These are phyloP conservation scores for Podaxis rugospora DNA, from an alignment of 768 basidiomycete genomes.

Conservation along the genomic window DNA sequence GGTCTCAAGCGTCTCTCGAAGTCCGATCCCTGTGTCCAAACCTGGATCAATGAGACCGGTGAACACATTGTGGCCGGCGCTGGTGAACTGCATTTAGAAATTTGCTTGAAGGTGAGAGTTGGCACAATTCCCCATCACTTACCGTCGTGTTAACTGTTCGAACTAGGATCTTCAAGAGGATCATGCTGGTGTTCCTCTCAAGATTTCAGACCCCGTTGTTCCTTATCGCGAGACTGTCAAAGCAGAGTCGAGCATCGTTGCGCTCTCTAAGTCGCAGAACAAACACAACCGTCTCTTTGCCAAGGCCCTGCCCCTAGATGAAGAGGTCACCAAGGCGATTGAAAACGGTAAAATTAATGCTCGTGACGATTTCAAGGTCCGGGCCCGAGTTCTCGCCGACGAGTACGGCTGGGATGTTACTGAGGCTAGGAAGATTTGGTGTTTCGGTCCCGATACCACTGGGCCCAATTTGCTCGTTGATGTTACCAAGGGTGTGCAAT, in stretches of 20 bases:
- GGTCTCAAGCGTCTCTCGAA: conserved; percentile 99
- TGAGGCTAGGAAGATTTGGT: conserved; percentile 99
- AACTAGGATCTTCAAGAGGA: conserved; percentile 95
- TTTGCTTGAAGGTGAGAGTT: conserved; percentile 84
- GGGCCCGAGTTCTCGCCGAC: conserved; percentile 94
- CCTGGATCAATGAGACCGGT: conserved; percentile 87
- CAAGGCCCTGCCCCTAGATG: conserved; percentile 90
- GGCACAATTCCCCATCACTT: neutral
- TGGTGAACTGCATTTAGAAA: conserved; percentile 98
- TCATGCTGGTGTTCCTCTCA: conserved; percentile 98
- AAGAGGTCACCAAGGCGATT: conserved; percentile 92
- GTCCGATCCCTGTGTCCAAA: conserved; percentile 98
- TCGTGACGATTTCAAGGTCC: conserved; percentile 96
- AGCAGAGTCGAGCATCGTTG: conserved; percentile 91
- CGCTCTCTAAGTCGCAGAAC: conserved; percentile 99
- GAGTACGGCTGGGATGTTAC: conserved; percentile 99
- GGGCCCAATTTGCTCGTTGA: conserved; percentile 97
- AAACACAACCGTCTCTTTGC: conserved; percentile 99
- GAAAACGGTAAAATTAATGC: conserved; percentile 80
- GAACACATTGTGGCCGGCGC: conserved; percentile 99
- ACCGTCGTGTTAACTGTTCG: conserved; percentile 5
- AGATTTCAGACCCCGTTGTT: conserved; percentile 97
- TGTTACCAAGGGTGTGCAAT: conserved; percentile 98
- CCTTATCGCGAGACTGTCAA: conserved; percentile 98
- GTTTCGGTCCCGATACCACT: conserved; percentile 97